phyloP scores from a whole-genome alignment of 2,329 filamentous ascomycete genomes.

The Nigrograna mackinnonii region DNA sequence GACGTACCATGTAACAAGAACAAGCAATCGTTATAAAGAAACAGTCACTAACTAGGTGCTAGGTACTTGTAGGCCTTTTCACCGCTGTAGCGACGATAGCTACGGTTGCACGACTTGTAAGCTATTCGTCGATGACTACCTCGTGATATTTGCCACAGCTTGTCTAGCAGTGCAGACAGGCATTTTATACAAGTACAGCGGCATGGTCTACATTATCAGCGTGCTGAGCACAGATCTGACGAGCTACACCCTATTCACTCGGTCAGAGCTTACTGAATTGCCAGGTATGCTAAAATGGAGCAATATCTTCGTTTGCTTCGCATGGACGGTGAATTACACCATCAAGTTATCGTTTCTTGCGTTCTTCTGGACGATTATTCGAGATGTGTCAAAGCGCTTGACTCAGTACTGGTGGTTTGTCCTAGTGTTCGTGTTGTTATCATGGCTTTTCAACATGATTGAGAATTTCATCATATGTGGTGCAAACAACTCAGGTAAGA shows the following conservation, averaged over 20 bases:
- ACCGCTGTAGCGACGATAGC: too few relatives aligned
- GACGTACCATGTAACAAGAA: too few relatives aligned
- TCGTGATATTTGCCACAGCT: conserved; percentile 1
- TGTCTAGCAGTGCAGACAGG: conserved; percentile 2
- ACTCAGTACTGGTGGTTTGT: conserved; percentile 2
- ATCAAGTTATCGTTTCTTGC: conserved; percentile 9
- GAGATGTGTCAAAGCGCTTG: conserved; percentile 3
- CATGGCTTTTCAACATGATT: conserved; percentile 5
- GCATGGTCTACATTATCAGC: conserved; percentile 1
- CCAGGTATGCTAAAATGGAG: conserved; percentile 1
- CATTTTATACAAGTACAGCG: background rate
- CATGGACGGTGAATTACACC: conserved; percentile 3
- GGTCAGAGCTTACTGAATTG: background rate
- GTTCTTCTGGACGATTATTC: conserved; percentile 6
- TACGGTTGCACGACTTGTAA: too few relatives aligned
- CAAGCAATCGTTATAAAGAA: too few relatives aligned
- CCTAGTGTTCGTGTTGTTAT: background rate
- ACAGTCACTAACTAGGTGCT: too few relatives aligned
- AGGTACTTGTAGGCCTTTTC: too few relatives aligned
- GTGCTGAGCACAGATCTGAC: background rate
- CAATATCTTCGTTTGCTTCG: conserved; percentile 3
- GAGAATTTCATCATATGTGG: conserved; percentile 3
- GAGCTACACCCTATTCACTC: conserved; percentile 2
- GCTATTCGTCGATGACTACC: conserved; percentile 6
- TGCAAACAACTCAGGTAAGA: conserved; percentile 2